These are phyloP conservation scores for Zanthoxylum bungeanum DNA, from an alignment of 345 rosid genomes.

Conservation along the genomic window DNA sequence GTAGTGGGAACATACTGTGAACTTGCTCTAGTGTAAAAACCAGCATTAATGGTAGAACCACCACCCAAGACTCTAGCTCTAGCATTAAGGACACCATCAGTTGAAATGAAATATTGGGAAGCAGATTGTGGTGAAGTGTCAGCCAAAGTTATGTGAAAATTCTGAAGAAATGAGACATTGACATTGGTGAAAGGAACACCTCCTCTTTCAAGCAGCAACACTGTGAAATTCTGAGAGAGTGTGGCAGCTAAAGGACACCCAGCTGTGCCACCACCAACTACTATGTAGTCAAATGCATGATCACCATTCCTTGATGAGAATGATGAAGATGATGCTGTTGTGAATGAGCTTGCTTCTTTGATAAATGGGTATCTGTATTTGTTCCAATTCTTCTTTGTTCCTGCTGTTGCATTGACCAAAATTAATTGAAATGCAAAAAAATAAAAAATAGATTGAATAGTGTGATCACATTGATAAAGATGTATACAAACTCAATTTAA, in stretches of 20 bases:
- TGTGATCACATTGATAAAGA: not conserved
- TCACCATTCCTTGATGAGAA: conserved; percentile 46
- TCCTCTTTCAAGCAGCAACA: conserved; percentile 89
- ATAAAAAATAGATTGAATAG: not conserved
- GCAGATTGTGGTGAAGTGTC: conserved; percentile 81
- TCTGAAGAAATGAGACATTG: conserved; percentile 75
- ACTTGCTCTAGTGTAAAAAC: conserved; percentile 84
- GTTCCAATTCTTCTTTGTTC: conserved; percentile 18
- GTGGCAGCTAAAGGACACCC: conserved; percentile 97
- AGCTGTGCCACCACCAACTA: conserved; percentile 95
- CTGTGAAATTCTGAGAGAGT: conserved; percentile 71
- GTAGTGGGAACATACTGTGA: conserved; percentile 40
- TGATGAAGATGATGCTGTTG: conserved; percentile 48
- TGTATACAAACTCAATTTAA: too few relatives aligned
- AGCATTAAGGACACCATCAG: conserved; percentile 88
- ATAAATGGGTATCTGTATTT: conserved; percentile 66
- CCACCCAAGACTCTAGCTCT: conserved; percentile 95
- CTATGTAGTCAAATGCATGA: conserved; percentile 64
- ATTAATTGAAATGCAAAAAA: not conserved
- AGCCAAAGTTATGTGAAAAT: conserved; percentile 77
- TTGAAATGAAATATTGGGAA: conserved; percentile 77
- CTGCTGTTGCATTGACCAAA: conserved; percentile 9
- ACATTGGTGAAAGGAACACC: conserved; percentile 89
- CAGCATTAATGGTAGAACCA: conserved; percentile 90
- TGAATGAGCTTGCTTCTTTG: conserved; percentile 71